Percentiles rank a stretch among this genome's conserved stretches.
Evolutionary conservation across 495 filamentous ascomycete species (phyloP).

Genomic region (Neurospora sp.): DNA sequence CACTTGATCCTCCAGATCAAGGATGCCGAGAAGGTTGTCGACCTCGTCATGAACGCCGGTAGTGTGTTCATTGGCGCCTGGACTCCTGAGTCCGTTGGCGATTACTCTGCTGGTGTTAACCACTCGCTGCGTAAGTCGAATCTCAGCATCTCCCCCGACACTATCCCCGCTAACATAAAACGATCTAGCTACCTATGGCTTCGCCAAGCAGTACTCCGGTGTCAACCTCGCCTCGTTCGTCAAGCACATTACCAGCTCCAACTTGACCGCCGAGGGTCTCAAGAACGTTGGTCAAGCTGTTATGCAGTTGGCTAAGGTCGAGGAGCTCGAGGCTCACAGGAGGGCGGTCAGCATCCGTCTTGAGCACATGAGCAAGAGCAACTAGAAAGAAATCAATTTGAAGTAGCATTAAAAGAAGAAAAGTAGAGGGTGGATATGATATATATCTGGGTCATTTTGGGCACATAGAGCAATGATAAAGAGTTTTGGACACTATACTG

Average conservation of each 20-base stretch:
- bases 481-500: not conserved
- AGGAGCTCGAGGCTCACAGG: conserved; percentile 90
- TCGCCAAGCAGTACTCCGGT: conserved; percentile 94
- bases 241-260: conserved; percentile 91
- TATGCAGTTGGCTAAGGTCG: conserved; percentile 86
- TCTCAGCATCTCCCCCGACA: too few relatives aligned
- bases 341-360: conserved; percentile 83
- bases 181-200: conserved; percentile 82
- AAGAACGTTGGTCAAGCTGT: conserved; percentile 76
- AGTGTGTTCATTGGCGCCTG: conserved; percentile 91
- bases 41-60: conserved; percentile 82
- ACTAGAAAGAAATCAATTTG: not conserved
- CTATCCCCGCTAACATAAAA: conserved; percentile 1
- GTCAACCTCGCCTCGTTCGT: conserved; percentile 92
- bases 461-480: not conserved
- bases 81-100: conserved; percentile 95
- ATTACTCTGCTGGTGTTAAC: conserved; percentile 96
- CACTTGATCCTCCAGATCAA: conserved; percentile 87
- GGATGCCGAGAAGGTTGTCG: conserved; percentile 58
- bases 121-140: conserved; percentile 79
- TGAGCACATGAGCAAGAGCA: conserved; percentile 43
- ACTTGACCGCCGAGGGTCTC: conserved; percentile 77
- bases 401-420: not conserved
- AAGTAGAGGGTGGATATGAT: not conserved
- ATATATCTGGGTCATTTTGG: not conserved